These are phyloP conservation scores for Punica granatum DNA, from an alignment of 345 rosid species.

Conservation along the genomic window DNA sequence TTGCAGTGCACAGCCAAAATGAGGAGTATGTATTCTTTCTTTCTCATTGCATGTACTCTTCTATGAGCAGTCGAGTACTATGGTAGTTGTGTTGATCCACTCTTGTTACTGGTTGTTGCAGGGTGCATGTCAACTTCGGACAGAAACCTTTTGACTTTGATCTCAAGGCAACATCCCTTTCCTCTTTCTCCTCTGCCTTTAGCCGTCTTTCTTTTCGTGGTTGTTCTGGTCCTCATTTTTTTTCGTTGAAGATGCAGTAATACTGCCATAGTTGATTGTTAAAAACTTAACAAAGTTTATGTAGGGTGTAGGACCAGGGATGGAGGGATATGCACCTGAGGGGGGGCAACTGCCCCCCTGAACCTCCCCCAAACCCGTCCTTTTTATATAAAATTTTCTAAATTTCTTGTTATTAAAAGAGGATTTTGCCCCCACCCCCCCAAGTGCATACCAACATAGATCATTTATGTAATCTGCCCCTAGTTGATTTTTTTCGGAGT, in stretches of 20 bases:
- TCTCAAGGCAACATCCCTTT: conserved; percentile 47
- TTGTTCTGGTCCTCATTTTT: neutral
- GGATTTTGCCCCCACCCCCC: no score
- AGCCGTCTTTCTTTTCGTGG: neutral
- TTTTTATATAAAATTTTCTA: no score
- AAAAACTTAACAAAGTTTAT: neutral
- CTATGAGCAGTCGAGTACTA: neutral
- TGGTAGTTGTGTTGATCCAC: neutral
- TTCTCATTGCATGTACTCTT: neutral
- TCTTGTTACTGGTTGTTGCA: conserved; percentile 19
- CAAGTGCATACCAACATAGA: no score
- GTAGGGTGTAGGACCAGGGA: no score
- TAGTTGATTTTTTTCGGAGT: no score
- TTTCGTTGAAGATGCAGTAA: neutral
- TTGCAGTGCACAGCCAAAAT: conserved; percentile 91
- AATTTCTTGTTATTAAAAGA: no score
- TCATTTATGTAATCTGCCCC: no score
- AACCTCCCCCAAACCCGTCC: no score
- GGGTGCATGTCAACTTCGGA: conserved; percentile 93
- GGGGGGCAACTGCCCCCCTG: no score
- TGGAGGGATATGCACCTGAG: no score
- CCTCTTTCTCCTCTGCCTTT: neutral
- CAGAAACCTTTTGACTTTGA: conserved; percentile 67
- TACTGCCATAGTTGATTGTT: neutral
- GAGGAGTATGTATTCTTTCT: conserved; percentile 69